Percentiles rank a stretch among this genome's conserved stretches.
These are phyloP conservation scores for Haematococcus sp. DNA, from an alignment of 139 green algal species.

Conservation along the genomic window DNA sequence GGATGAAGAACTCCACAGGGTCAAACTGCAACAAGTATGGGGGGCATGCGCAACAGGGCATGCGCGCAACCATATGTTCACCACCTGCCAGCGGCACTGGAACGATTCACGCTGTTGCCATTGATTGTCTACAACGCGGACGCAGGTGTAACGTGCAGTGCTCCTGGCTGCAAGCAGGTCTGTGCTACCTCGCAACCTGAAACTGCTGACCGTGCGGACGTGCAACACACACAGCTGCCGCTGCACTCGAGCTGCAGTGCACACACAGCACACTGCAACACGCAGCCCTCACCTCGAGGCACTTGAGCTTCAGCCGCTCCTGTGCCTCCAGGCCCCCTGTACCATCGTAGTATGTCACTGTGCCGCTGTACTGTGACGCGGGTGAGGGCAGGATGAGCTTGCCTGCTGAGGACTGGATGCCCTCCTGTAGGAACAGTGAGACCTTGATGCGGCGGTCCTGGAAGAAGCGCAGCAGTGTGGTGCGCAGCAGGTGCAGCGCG, in stretches of 20 bases:
- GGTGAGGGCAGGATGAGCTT: constrained; percentile 49
- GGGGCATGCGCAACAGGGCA: too few relatives aligned
- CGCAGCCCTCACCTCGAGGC: not conserved
- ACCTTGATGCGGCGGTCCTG: constrained; percentile 66
- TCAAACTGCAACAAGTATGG: constrained; percentile 53
- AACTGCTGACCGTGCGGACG: not conserved
- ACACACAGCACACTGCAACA: not conserved
- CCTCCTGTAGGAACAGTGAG: constrained; percentile 67
- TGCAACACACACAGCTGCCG: too few relatives aligned
- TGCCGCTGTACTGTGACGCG: constrained; percentile 21
- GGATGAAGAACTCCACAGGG: constrained; percentile 58
- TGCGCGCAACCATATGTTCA: too few relatives aligned
- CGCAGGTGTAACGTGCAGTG: too few relatives aligned
- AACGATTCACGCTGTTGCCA: too few relatives aligned
- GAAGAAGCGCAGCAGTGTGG: constrained; percentile 60
- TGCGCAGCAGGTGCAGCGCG: constrained; percentile 47
- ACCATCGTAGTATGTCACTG: constrained; percentile 32
- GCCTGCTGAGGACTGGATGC: constrained; percentile 53
- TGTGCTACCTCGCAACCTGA: too few relatives aligned
- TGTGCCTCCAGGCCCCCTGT: constrained; percentile 14
- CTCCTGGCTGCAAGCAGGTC: too few relatives aligned
- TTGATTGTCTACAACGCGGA: too few relatives aligned
- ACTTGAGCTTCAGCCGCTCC: constrained; percentile 25
- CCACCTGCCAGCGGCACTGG: too few relatives aligned
- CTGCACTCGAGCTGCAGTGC: too few relatives aligned